Evolutionary conservation across 1,284 basidiomycete species (phyloP).

Genomic region (Cutaneotrichosporon dermatis): DNA sequence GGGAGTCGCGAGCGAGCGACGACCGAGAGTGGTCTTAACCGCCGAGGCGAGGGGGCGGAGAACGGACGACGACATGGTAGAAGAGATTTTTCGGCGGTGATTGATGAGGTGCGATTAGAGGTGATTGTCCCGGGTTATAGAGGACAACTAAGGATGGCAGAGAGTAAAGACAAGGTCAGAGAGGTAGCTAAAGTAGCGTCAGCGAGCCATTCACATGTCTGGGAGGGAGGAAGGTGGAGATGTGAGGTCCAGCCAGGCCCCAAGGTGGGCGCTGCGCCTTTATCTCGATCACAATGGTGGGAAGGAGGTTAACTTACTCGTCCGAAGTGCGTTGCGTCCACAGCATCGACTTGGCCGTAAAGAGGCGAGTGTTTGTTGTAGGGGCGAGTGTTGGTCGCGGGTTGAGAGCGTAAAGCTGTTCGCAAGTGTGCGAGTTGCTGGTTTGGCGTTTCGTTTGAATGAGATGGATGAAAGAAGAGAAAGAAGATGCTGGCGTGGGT

Average conservation of each 20-base stretch:
- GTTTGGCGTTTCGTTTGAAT: too few relatives aligned
- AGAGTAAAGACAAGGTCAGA: slow-evolving; percentile 47
- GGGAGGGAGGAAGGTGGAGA: not conserved
- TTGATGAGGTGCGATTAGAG: not conserved
- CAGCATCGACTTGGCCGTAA: slow-evolving; percentile 32
- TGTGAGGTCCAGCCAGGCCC: too few relatives aligned
- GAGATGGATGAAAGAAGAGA: too few relatives aligned
- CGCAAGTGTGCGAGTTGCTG: too few relatives aligned
- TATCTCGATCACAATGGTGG: too few relatives aligned
- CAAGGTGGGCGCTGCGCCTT: too few relatives aligned
- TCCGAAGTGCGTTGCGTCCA: slow-evolving; percentile 48
- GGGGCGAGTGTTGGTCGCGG: too few relatives aligned
- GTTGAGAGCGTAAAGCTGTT: too few relatives aligned
- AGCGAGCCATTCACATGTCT: too few relatives aligned
- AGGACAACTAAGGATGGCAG: slow-evolving; percentile 27
- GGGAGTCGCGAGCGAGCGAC: slow-evolving; percentile 23
- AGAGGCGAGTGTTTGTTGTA: not conserved
- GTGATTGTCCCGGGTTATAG: not conserved
- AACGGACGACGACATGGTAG: slow-evolving; percentile 14
- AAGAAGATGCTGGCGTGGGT: too few relatives aligned
- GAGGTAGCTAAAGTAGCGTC: slow-evolving; percentile 34
- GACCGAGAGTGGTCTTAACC: slow-evolving; percentile 5
- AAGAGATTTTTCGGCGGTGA: not conserved
- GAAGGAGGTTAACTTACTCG: slow-evolving; percentile 37
- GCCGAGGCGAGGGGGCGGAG: slow-evolving; percentile 16